A percentile compares a stretch with the other conserved stretches of the same genome.
phyloP scores from a whole-genome alignment of 2,329 filamentous ascomycete genomes.

The Alternaria triticina region DNA sequence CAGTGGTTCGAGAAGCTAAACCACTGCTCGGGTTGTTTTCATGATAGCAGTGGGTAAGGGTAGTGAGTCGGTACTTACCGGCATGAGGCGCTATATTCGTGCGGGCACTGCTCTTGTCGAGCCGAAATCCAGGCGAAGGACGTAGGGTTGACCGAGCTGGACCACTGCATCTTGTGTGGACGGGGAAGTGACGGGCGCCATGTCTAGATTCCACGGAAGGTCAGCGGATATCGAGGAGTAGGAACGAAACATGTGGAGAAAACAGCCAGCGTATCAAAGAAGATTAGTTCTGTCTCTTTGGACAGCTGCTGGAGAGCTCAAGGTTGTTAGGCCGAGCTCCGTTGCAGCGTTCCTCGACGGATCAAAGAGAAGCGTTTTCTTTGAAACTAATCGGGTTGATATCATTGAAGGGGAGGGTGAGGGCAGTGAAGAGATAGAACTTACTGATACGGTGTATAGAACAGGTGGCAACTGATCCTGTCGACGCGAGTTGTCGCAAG shows the following conservation, averaged over 20 bases:
- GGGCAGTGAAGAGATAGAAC: background rate
- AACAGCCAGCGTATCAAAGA: background rate
- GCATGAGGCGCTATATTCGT: no score
- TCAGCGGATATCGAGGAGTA: background rate
- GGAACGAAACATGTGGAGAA: background rate
- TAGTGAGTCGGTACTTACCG: no score
- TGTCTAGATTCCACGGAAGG: background rate
- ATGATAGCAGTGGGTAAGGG: no score
- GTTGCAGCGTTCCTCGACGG: background rate
- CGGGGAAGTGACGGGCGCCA: background rate
- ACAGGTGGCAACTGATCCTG: no score
- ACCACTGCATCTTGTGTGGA: background rate
- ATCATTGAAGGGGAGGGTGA: background rate
- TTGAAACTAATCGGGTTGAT: background rate
- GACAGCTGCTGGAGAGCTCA: background rate
- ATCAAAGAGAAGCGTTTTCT: no score
- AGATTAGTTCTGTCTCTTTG: background rate
- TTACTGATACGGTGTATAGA: background rate
- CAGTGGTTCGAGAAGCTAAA: no score
- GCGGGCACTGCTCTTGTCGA: no score
- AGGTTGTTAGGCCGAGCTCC: background rate
- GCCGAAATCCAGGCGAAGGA: no score
- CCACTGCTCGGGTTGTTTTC: no score
- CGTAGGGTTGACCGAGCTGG: no score
- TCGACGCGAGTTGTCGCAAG: no score